Conservation (phyloP, 2,329 filamentous ascomycete genomes). For the Ceratocystis eucalypticola region DNA sequence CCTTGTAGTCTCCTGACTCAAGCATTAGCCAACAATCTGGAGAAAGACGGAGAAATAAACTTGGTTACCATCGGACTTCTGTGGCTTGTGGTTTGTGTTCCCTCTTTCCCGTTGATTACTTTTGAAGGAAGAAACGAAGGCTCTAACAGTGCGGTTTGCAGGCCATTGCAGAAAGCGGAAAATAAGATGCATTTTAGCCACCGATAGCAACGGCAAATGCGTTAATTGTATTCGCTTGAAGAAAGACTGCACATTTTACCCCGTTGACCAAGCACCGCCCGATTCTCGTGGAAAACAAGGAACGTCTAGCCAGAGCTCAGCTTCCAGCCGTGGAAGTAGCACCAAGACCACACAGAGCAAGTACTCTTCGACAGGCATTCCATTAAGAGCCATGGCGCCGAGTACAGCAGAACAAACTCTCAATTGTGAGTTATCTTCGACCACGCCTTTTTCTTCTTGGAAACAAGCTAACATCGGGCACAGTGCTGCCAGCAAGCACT, state of each 20-base stretch:
- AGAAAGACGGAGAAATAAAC: constrained; percentile 63
- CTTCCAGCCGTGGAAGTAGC: background rate
- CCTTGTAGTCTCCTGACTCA: constrained; percentile 26
- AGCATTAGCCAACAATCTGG: constrained; percentile 26
- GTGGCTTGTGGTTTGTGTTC: constrained; percentile 78
- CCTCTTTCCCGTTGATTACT: background rate
- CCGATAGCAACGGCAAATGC: constrained; percentile 64
- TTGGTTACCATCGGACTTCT: constrained; percentile 89
- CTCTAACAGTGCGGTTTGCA: constrained; percentile 27
- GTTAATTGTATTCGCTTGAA: constrained; percentile 87
- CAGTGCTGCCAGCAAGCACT: background rate
- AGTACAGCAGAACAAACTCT: constrained; percentile 21
- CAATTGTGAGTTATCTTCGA: constrained; percentile 33
- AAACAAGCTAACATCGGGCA: background rate
- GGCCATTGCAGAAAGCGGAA: constrained; percentile 87
- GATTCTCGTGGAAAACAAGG: constrained; percentile 34
- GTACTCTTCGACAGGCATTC: constrained; percentile 28
- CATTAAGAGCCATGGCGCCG: constrained; percentile 33
- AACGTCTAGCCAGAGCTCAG: constrained; percentile 21
- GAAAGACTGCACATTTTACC: constrained; percentile 86
- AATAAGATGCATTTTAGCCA: constrained; percentile 72
- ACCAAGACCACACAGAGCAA: constrained; percentile 21
- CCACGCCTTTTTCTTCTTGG: constrained; percentile 24
- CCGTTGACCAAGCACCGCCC: constrained; percentile 58
- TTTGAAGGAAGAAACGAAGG: background rate